Evolutionary conservation across 1,139 yeast genomes (phyloP).

Genomic region (Meyerozyma sp.): DNA sequence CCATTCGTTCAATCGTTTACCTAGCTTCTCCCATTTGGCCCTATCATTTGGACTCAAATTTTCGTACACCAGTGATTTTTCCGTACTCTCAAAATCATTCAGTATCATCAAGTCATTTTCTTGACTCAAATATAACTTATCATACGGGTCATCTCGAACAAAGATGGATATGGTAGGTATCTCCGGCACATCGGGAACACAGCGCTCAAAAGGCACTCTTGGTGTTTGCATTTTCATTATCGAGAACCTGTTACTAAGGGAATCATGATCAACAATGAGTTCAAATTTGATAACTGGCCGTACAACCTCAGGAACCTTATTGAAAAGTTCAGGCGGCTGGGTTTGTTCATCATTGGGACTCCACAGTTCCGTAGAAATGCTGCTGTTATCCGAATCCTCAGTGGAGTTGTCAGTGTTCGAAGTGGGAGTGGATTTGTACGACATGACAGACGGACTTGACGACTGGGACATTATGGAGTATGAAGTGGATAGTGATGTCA

Average conservation of each 20-base stretch:
- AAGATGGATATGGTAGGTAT: conserved; percentile 35
- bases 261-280: conserved; percentile 38
- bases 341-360: conserved; percentile 7
- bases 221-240: conserved; percentile 11
- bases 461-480: conserved; percentile 33
- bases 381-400: conserved; percentile 19
- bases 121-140: conserved; percentile 29
- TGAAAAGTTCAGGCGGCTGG: conserved; percentile 43
- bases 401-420: conserved; percentile 34
- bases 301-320: conserved; percentile 41
- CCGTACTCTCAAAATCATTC: conserved; percentile 11
- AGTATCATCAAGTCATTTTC: conserved; percentile 15
- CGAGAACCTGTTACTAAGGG: conserved; percentile 29
- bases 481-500: conserved; percentile 35
- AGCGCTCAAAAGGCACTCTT: background rate
- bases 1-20: conserved; percentile 68
- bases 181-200: conserved; percentile 18
- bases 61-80: conserved; percentile 4
- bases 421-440: conserved; percentile 37
- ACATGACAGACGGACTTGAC: conserved; percentile 40
- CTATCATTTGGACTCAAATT: conserved; percentile 1
- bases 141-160: conserved; percentile 25
- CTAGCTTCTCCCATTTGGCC: conserved; percentile 31
- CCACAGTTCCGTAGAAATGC: conserved; percentile 2
- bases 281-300: conserved; percentile 47